Conservation (phyloP, 2,329 filamentous ascomycete species). For the Claviceps purpurea region DNA sequence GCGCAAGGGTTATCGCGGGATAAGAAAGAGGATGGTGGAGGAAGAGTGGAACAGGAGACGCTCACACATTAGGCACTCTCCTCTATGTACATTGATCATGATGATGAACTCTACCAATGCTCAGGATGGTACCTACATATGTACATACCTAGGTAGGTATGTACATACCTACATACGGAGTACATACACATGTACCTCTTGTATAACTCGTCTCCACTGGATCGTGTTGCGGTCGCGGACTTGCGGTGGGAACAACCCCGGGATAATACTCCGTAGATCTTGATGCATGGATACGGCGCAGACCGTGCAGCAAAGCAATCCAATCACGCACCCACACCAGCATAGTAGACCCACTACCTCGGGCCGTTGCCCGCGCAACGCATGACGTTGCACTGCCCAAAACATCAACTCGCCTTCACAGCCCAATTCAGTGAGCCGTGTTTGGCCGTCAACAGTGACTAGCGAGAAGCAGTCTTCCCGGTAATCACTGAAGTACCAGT, state of each 20-base stretch:
- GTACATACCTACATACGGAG: too few relatives aligned
- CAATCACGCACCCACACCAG: too few relatives aligned
- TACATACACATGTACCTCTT: too few relatives aligned
- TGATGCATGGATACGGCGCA: too few relatives aligned
- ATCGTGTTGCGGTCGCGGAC: too few relatives aligned
- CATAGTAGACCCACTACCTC: not conserved
- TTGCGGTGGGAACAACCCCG: too few relatives aligned
- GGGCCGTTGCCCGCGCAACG: slow-evolving; percentile 9
- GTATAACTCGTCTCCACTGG: too few relatives aligned
- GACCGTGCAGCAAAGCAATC: too few relatives aligned
- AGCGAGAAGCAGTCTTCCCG: not conserved
- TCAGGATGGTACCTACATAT: not conserved
- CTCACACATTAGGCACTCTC: not conserved
- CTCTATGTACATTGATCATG: slow-evolving; percentile 1
- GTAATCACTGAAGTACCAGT: not conserved
- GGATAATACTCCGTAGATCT: too few relatives aligned
- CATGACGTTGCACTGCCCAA: not conserved
- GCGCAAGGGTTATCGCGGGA: not conserved
- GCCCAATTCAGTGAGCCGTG: slow-evolving; percentile 3
- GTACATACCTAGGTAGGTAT: too few relatives aligned
- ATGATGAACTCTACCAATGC: not conserved
- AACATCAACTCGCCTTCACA: slow-evolving; percentile 3
- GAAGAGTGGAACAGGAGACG: not conserved
- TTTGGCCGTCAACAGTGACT: slow-evolving; percentile 4
- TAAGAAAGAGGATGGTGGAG: not conserved